These are phyloP conservation scores for Prinsepia uniflora DNA, from an alignment of 306 rosid species.

Conservation along the genomic window DNA sequence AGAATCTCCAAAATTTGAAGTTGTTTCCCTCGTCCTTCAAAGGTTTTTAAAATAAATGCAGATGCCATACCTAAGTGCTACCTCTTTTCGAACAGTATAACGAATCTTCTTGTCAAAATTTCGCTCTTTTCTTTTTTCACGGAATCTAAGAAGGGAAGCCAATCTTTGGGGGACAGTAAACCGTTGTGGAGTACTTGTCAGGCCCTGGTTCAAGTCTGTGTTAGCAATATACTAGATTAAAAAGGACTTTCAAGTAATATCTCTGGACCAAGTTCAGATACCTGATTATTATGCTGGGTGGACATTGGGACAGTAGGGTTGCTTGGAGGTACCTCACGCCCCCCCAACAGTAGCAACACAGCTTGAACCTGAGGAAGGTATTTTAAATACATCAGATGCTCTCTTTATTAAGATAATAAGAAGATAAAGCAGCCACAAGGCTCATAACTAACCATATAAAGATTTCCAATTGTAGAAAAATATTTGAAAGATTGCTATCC, in stretches of 20 bases:
- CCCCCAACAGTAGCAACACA: conserved; percentile 62
- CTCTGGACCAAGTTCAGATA: conserved; percentile 34
- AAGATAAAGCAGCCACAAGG: background rate
- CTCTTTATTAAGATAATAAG: background rate
- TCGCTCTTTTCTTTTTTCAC: conserved; percentile 73
- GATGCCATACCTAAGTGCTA: conserved; percentile 60
- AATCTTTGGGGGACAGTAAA: conserved; percentile 62
- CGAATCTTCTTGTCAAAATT: conserved; percentile 81
- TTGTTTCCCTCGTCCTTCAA: conserved; percentile 2
- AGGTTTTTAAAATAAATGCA: conserved; percentile 16
- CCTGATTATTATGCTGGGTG: conserved; percentile 44
- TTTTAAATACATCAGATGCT: conserved; percentile 11
- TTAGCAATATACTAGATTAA: conserved; percentile 37
- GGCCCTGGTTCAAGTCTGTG: conserved; percentile 50
- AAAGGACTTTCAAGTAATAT: conserved; percentile 29
- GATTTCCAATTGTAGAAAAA: background rate
- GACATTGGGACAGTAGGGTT: conserved; percentile 38
- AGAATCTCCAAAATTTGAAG: background rate
- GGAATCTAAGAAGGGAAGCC: conserved; percentile 76
- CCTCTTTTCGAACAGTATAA: conserved; percentile 77
- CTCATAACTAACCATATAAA: background rate
- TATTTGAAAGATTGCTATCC: background rate
- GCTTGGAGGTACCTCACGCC: conserved; percentile 54
- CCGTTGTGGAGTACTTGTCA: conserved; percentile 48
- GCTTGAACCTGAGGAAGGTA: conserved; percentile 66